These are phyloP conservation scores for Beauveria scarabaeidicola DNA, from an alignment of 2,329 filamentous ascomycete genomes.

Conservation along the genomic window DNA sequence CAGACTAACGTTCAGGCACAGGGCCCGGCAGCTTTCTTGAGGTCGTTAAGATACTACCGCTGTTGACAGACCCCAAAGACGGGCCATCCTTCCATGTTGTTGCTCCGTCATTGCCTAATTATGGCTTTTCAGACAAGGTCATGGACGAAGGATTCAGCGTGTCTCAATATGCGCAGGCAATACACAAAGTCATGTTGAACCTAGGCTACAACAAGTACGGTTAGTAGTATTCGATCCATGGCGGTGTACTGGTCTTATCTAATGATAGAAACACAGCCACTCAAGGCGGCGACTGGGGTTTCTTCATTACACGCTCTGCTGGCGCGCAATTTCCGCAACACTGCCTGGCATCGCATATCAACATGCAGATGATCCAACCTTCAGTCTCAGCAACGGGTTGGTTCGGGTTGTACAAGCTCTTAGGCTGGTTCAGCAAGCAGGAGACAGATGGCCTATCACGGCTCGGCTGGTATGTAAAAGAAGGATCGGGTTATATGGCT, in stretches of 20 bases:
- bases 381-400: conserved; percentile 35
- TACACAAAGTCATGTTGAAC: conserved; percentile 59
- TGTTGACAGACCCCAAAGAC: conserved; percentile 27
- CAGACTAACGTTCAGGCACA: conserved; percentile 9
- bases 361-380: conserved; percentile 41
- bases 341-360: conserved; percentile 33
- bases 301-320: conserved; percentile 52
- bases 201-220: conserved; percentile 46
- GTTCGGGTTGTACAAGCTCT: conserved; percentile 20
- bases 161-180: conserved; percentile 39
- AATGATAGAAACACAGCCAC: conserved; percentile 20
- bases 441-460: conserved; percentile 46
- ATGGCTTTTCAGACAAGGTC: conserved; percentile 27
- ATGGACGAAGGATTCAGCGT: conserved; percentile 23
- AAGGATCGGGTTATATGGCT: conserved; percentile 35
- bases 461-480: conserved; percentile 45
- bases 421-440: conserved; percentile 16
- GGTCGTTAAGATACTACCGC: conserved; percentile 51
- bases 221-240: conserved; percentile 2
- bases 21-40: conserved; percentile 63
- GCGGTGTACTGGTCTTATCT: neutral
- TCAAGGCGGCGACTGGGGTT: conserved; percentile 63
- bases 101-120: conserved; percentile 50
- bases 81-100: conserved; percentile 45
- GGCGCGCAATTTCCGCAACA: conserved; percentile 49